Conservation (phyloP, 768 basidiomycete species). For the Auricularia sp. region DNA sequence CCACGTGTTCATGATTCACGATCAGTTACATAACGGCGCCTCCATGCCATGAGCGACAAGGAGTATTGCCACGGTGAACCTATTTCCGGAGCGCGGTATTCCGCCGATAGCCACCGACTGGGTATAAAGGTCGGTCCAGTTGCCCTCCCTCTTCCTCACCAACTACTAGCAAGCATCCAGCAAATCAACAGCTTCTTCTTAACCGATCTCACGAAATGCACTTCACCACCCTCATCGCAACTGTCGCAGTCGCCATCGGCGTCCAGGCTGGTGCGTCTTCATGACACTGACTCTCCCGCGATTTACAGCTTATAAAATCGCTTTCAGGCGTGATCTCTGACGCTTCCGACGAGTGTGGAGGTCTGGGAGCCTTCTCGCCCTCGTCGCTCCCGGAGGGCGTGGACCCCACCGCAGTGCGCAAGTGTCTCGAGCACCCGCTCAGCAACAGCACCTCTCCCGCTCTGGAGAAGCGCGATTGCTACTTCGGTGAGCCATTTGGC, state of each 20-base stretch:
- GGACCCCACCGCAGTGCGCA: neutral
- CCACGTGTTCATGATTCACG: no score
- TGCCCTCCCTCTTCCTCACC: no score
- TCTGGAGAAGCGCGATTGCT: neutral
- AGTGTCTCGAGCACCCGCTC: neutral
- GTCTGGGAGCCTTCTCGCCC: neutral
- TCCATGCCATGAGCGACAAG: no score
- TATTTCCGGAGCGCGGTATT: no score
- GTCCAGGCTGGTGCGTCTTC: neutral
- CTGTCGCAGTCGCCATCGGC: neutral
- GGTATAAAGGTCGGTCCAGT: no score
- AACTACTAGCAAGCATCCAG: no score
- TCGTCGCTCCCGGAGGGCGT: neutral
- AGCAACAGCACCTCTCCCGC: neutral
- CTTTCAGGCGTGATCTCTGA: neutral
- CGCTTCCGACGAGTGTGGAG: neutral
- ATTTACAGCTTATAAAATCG: neutral
- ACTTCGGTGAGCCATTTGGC: neutral
- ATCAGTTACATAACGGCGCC: no score
- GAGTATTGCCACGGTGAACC: no score
- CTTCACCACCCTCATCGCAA: neutral
- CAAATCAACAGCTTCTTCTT: no score
- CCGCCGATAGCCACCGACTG: no score
- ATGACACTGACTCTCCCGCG: neutral
- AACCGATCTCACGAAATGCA: neutral